These are phyloP conservation scores for Apiotrichum sp. DNA, from an alignment of 1,284 basidiomycete species.

Conservation along the genomic window DNA sequence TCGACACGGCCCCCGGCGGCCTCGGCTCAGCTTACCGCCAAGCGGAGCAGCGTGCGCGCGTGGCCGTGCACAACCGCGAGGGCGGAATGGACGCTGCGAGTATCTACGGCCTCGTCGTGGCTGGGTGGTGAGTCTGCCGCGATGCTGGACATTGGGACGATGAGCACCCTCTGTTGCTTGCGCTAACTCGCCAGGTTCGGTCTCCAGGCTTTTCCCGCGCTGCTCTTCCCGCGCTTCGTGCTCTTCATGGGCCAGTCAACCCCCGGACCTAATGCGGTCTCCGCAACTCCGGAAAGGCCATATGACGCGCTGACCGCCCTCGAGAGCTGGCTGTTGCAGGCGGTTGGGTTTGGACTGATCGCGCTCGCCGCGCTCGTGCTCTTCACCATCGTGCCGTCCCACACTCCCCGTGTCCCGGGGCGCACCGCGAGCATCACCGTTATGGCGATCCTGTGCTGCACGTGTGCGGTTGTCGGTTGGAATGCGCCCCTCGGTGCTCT, in stretches of 20 bases:
- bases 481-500: constrained; percentile 39
- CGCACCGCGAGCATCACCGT: constrained; percentile 31
- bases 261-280: no score
- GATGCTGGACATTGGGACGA: no score
- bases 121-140: constrained; percentile 32
- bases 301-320: constrained; percentile 36
- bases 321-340: constrained; percentile 35
- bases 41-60: constrained; percentile 41
- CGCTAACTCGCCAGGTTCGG: constrained; percentile 27
- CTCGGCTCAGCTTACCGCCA: constrained; percentile 28
- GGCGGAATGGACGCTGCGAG: constrained; percentile 33
- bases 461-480: constrained; percentile 28
- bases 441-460: constrained; percentile 29
- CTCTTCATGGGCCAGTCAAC: constrained; percentile 40
- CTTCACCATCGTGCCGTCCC: constrained; percentile 34
- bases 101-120: constrained; percentile 28
- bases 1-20: constrained; percentile 17
- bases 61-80: constrained; percentile 34
- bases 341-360: constrained; percentile 36
- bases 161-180: no score
- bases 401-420: constrained; percentile 25
- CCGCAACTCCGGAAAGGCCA: no score
- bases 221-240: constrained; percentile 44
- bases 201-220: constrained; percentile 34
- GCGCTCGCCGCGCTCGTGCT: constrained; percentile 32